A percentile compares a stretch with the other conserved stretches of the same genome.
phyloP scores from a whole-genome alignment of 345 rosid genomes.

The Salix viminalis region DNA sequence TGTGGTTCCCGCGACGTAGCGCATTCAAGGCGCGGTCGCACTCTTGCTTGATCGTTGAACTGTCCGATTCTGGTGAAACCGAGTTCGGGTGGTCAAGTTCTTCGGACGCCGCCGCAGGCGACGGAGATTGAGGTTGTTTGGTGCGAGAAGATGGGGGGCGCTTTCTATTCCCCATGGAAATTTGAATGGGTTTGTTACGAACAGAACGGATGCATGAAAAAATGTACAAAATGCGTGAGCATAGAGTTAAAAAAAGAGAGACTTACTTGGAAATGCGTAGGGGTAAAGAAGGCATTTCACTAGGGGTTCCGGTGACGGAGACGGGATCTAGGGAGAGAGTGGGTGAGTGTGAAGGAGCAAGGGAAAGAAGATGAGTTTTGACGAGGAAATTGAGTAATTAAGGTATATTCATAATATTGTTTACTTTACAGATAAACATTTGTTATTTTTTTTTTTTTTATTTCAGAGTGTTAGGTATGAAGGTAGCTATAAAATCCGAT shows the following conservation, averaged over 20 bases:
- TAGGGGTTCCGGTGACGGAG: background rate
- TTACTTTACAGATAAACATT: background rate
- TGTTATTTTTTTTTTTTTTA: too few relatives aligned
- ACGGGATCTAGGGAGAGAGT: conserved; percentile 31
- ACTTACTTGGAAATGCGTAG: conserved; percentile 21
- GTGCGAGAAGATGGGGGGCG: conserved; percentile 53
- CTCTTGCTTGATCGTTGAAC: conserved; percentile 52
- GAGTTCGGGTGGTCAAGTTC: background rate
- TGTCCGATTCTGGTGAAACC: conserved; percentile 19
- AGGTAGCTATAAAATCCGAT: too few relatives aligned
- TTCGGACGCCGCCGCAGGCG: conserved; percentile 2
- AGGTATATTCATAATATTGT: background rate
- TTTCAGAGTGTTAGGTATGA: too few relatives aligned
- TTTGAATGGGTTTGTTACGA: conserved; percentile 9
- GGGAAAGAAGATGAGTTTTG: background rate
- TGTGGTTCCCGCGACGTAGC: conserved; percentile 80
- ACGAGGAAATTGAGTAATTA: background rate
- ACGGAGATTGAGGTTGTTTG: conserved; percentile 34
- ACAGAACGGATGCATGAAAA: background rate
- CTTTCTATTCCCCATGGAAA: conserved; percentile 79
- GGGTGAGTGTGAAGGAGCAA: background rate
- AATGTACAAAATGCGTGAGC: background rate
- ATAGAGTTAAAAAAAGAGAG: background rate
- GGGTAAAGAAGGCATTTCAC: conserved; percentile 20
- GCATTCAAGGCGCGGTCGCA: conserved; percentile 82